phyloP scores from a whole-genome alignment of 1,284 basidiomycete genomes.

The Cystobasidium slooffiae region DNA sequence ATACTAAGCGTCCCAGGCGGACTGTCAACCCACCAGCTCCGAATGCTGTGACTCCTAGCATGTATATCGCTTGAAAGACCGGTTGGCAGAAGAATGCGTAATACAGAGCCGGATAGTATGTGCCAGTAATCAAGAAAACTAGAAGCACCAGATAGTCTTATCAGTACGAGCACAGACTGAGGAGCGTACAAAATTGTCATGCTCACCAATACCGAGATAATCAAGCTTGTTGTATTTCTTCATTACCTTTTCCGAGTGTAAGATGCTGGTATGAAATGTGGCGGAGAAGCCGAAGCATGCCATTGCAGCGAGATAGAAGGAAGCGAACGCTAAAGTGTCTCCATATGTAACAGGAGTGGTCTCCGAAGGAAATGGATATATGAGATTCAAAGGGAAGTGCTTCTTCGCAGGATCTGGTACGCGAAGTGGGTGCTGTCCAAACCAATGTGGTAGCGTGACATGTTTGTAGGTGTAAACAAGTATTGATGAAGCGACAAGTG shows the following conservation, averaged over 20 bases:
- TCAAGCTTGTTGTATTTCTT: conserved; percentile 50
- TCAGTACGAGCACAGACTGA: no score
- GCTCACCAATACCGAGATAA: conserved; percentile 49
- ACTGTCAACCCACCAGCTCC: conserved; percentile 28
- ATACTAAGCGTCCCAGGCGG: background rate
- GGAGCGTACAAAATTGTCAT: no score
- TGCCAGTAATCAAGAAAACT: conserved; percentile 48
- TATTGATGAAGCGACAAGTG: conserved; percentile 18
- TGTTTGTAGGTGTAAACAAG: conserved; percentile 38
- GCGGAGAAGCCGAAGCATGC: conserved; percentile 50
- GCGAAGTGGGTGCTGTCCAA: conserved; percentile 16
- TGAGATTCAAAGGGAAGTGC: conserved; percentile 17
- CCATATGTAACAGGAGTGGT: conserved; percentile 13
- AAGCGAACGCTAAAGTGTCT: conserved; percentile 44
- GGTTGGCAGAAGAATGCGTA: conserved; percentile 52
- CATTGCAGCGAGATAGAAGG: conserved; percentile 48
- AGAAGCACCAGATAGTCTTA: no score
- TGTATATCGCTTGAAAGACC: conserved; percentile 46
- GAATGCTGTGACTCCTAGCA: conserved; percentile 47
- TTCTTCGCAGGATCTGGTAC: background rate
- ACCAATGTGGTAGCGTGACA: conserved; percentile 16
- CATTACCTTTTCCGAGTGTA: conserved; percentile 48
- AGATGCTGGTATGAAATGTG: conserved; percentile 48
- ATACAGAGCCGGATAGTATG: conserved; percentile 47
- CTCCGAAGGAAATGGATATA: conserved; percentile 23